phyloP scores from a whole-genome alignment of 352 stramenopile genomes.

The Pythium sukuiense region DNA sequence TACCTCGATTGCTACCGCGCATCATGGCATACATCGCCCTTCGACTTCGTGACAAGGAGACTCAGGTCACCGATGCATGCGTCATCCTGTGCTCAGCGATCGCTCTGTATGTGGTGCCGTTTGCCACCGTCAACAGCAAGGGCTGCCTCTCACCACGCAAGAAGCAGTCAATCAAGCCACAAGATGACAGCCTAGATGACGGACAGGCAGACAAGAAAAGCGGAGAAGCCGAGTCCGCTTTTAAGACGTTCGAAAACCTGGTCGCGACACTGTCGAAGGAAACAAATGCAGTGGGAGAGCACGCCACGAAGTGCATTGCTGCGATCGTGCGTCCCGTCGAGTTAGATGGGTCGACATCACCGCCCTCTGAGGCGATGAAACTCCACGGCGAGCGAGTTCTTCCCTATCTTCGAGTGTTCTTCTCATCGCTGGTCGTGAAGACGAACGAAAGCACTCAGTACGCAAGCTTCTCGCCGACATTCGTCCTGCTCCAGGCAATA shows the following conservation, averaged over 20 bases:
- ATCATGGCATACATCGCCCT: conserved; percentile 46
- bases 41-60: conserved; percentile 56
- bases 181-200: neutral
- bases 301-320: conserved; percentile 50
- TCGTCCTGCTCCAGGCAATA: conserved; percentile 48
- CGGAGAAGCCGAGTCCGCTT: neutral
- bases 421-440: conserved; percentile 38
- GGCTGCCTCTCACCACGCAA: conserved; percentile 19
- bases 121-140: conserved; percentile 14
- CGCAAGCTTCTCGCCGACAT: conserved; percentile 41
- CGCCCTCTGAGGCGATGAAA: conserved; percentile 27
- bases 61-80: conserved; percentile 54
- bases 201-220: neutral
- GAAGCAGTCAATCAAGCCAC: neutral
- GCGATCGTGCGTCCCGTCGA: conserved; percentile 45
- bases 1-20: conserved; percentile 40
- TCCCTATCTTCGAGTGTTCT: conserved; percentile 38
- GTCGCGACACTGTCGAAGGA: conserved; percentile 42
- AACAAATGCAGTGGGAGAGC: conserved; percentile 44
- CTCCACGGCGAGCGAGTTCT: conserved; percentile 38
- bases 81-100: conserved; percentile 54
- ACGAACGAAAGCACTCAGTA: conserved; percentile 54
- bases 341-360: conserved; percentile 48
- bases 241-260: conserved; percentile 37
- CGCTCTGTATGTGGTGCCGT: conserved; percentile 44